Conservation (phyloP, 2,329 filamentous ascomycete species). For the Hawksworthiomyces lignivorus region DNA sequence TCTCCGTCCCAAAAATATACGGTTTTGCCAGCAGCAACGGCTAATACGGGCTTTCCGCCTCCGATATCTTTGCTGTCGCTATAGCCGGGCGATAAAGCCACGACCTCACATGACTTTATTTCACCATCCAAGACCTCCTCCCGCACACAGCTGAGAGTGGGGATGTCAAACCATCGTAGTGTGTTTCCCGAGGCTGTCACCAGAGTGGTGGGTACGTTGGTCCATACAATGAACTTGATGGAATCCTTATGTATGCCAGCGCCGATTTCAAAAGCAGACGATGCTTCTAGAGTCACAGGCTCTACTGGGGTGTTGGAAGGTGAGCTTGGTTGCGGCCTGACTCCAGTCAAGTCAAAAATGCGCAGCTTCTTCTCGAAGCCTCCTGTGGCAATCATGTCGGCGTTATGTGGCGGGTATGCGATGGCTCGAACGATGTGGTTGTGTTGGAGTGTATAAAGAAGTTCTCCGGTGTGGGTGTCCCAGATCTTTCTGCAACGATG, state of each 20-base stretch:
- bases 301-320: slow-evolving; percentile 24
- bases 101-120: slow-evolving; percentile 89
- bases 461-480: slow-evolving; percentile 92
- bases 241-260: slow-evolving; percentile 73
- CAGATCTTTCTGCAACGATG: slow-evolving; percentile 69
- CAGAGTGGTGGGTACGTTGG: slow-evolving; percentile 75
- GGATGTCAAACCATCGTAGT: slow-evolving; percentile 89
- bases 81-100: slow-evolving; percentile 52
- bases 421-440: slow-evolving; percentile 92
- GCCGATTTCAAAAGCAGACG: slow-evolving; percentile 77
- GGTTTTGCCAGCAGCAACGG: slow-evolving; percentile 87
- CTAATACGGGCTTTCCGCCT: slow-evolving; percentile 64
- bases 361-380: slow-evolving; percentile 95
- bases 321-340: slow-evolving; percentile 31
- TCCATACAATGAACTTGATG: slow-evolving; percentile 97
- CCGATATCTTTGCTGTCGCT: slow-evolving; percentile 56
- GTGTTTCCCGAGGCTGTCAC: slow-evolving; percentile 90
- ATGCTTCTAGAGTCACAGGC: slow-evolving; percentile 45
- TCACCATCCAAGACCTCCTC: slow-evolving; percentile 73
- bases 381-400: slow-evolving; percentile 83
- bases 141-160: slow-evolving; percentile 64
- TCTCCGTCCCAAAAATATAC: slow-evolving; percentile 85
- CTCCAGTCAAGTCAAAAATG: slow-evolving; percentile 75
- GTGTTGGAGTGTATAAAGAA: slow-evolving; percentile 79
- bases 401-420: slow-evolving; percentile 75